A percentile compares a stretch with the other conserved stretches of the same genome.
Conservation (phyloP, 2,329 filamentous ascomycete genomes). For the Xylaria arbuscula region DNA sequence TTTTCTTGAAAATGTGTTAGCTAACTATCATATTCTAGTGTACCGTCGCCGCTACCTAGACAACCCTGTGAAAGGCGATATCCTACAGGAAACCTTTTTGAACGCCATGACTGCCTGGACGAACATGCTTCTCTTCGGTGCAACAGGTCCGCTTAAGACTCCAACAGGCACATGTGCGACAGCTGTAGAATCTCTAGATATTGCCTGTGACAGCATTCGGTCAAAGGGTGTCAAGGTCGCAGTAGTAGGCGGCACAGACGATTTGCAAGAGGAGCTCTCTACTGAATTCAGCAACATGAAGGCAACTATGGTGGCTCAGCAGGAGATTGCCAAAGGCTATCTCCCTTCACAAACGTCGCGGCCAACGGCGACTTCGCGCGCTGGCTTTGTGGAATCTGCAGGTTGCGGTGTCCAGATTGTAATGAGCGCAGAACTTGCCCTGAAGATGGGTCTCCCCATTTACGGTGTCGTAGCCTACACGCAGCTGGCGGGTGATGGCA, state of each 20-base stretch:
- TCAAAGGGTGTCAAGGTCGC: constrained; percentile 97
- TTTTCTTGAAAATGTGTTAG: background rate
- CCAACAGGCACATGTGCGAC: constrained; percentile 98
- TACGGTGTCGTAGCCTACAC: constrained; percentile 94
- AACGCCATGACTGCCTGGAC: constrained; percentile 99
- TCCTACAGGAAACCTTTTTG: constrained; percentile 99
- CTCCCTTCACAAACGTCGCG: constrained; percentile 98
- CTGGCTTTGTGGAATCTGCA: constrained; percentile 99
- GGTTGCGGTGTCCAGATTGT: constrained; percentile 98
- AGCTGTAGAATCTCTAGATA: constrained; percentile 95
- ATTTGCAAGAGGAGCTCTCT: constrained; percentile 98
- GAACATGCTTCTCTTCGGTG: constrained; percentile 97
- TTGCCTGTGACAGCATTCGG: constrained; percentile 97
- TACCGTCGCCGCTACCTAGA: constrained; percentile 97
- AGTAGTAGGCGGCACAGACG: constrained; percentile 98
- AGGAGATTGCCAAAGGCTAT: constrained; percentile 93
- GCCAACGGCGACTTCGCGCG: constrained; percentile 93
- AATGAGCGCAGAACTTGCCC: constrained; percentile 93
- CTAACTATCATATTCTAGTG: constrained; percentile 89
- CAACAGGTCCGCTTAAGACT: constrained; percentile 97
- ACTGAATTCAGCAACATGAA: constrained; percentile 99
- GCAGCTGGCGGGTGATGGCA: constrained; percentile 97
- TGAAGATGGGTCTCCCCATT: constrained; percentile 99
- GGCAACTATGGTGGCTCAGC: constrained; percentile 95
- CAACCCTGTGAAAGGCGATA: constrained; percentile 97